These are phyloP conservation scores for Bombardia bombarda DNA, from an alignment of 495 filamentous ascomycete genomes.

Conservation along the genomic window DNA sequence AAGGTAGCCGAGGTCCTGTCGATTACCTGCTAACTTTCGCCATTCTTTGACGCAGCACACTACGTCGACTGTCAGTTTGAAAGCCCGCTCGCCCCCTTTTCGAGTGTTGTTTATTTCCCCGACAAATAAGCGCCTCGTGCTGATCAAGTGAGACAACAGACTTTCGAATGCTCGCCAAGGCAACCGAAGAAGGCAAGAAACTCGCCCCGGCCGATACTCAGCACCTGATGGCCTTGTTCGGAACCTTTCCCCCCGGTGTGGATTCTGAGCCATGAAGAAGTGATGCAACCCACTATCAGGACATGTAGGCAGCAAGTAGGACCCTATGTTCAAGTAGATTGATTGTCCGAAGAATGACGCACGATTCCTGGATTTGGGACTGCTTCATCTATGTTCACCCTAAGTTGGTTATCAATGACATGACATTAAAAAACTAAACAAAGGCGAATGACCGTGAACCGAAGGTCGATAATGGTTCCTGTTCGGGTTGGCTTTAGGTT, in stretches of 20 bases:
- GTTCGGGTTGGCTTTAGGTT: constrained; percentile 2
- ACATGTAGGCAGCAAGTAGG: too few species aligned
- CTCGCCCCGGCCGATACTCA: constrained; percentile 12
- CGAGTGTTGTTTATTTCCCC: too few species aligned
- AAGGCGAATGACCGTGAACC: too few species aligned
- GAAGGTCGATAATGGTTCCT: background rate
- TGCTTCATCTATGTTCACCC: too few species aligned
- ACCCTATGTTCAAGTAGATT: background rate
- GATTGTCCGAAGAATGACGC: background rate
- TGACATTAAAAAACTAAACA: too few species aligned
- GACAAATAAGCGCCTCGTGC: background rate
- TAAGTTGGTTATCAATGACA: too few species aligned
- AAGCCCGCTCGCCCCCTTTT: too few species aligned
- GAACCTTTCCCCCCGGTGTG: constrained; percentile 24
- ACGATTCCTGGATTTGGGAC: too few species aligned
- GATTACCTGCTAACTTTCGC: background rate
- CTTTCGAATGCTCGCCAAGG: constrained; percentile 26
- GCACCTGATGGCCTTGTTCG: constrained; percentile 29
- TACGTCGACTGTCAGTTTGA: constrained; percentile 22
- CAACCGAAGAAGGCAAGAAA: constrained; percentile 11
- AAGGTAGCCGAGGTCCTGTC: background rate
- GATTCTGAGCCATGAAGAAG: constrained; percentile 21
- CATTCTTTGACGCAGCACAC: constrained; percentile 6
- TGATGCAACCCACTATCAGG: too few species aligned
- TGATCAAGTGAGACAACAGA: constrained; percentile 12